Evolutionary conservation across 805 yeast species (phyloP), one percentile per base, ranked within the genome.

Genomic region (Spathaspora passalidarum): DNA sequence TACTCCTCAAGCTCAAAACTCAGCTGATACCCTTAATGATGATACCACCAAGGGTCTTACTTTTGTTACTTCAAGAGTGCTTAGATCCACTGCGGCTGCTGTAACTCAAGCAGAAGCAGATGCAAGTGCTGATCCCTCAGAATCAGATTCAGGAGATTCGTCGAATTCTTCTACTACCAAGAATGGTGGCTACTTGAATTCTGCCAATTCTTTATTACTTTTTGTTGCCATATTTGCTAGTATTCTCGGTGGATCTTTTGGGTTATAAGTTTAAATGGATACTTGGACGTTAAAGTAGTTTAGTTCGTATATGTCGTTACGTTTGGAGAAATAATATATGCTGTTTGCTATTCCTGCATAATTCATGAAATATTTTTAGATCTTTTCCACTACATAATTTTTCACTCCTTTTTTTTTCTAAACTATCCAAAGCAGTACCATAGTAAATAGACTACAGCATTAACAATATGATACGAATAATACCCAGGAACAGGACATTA

Each of bases 51-150:
- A 50, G 21, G 40, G 56, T 18, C 47, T 59, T 38, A 41, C 65
- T 2, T 65, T 65, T 46, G 53, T 70, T 36, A 68, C 75, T 25
- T 58, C 71, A 10, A 59, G 69, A 48, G 56, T 58, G 4, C 40
- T 43, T 20, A 63, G 63, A n/a, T 51, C 68, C 3, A 56, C 58
- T 14, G 37, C 45, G 16, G 40, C 36, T 13, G 44, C 41, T 14
- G 20, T 51, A 9, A 21, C 43, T 18, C 16, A 47, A 9, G 17
- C 49, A 7, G 47, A 35, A 3, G 14, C 42, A 5, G 39, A 19
- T 2, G 14, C 42, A 5, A 32, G 13, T 2, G 13, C 34, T 29
- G 34, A n/a, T 13, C 16, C 34, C 14, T 29, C 34, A 29, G n/a
- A n/a, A n/a, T n/a, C n/a, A n/a, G n/a, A n/a, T n/a, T n/a, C n/a